A percentile compares a stretch with the other conserved stretches of the same genome.
Evolutionary conservation across 2,329 filamentous ascomycete genomes (phyloP).

Genomic region (Blastomyces gilchristii): DNA sequence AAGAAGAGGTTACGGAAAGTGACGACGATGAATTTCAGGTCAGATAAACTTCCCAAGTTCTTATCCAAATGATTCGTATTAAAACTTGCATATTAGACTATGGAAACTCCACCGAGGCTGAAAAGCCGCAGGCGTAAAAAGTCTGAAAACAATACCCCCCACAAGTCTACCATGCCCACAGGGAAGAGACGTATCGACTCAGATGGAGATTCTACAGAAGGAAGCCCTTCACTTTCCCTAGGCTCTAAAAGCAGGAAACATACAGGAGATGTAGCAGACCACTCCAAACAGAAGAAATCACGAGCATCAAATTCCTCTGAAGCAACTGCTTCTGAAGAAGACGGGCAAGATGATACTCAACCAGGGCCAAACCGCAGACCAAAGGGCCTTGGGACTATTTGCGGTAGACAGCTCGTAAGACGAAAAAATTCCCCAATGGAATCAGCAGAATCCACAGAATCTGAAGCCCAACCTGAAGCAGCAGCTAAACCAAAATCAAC

Average conservation of each 20-base stretch:
- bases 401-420: constrained; percentile 8
- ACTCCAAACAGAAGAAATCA: neutral
- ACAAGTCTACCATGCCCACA: neutral
- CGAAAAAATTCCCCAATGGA: neutral
- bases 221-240: neutral
- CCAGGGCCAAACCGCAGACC: constrained; percentile 3
- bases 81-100: neutral
- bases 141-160: neutral
- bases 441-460: neutral
- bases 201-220: neutral
- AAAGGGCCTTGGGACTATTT: constrained; percentile 13
- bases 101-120: constrained; percentile 3
- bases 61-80: neutral
- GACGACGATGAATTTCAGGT: constrained; percentile 10
- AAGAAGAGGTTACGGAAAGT: neutral
- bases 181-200: neutral
- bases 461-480: neutral
- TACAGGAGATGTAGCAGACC: no score
- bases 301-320: neutral
- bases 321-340: constrained; percentile 12
- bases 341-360: constrained; percentile 5
- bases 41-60: neutral
- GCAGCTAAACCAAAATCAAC: neutral
- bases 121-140: neutral
- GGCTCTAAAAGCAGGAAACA: neutral